A percentile compares a stretch with the other conserved stretches of the same genome.
These are phyloP conservation scores for Populus hybrid DNA, from an alignment of 441 rosid species.

Conservation along the genomic window DNA sequence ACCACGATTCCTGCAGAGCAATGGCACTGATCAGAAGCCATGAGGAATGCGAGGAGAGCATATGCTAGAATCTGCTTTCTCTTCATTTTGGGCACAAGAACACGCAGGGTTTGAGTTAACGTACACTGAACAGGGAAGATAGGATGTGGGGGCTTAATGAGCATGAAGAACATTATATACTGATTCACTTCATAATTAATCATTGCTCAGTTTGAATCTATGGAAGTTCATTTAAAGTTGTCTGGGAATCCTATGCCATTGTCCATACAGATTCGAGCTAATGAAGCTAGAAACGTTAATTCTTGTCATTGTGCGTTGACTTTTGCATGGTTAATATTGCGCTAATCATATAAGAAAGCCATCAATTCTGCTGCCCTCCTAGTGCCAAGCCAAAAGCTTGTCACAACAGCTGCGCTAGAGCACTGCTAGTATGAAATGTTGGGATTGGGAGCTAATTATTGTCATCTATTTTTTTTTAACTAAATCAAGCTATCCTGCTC, in stretches of 20 bases:
- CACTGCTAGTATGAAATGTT: not conserved
- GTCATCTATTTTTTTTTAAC: too few species aligned
- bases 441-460: not conserved
- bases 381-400: not conserved
- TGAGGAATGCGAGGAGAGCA: slow-evolving; percentile 11
- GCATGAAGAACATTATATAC: slow-evolving; percentile 3
- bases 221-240: not conserved
- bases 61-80: slow-evolving; percentile 6
- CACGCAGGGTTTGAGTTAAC: not conserved
- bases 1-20: not conserved
- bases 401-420: not conserved
- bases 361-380: not conserved
- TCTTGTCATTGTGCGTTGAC: slow-evolving; percentile 12
- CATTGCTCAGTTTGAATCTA: slow-evolving; percentile 3
- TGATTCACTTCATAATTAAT: not conserved
- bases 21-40: slow-evolving; percentile 14
- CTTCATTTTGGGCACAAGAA: slow-evolving; percentile 16
- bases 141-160: too few species aligned
- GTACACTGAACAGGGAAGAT: too few species aligned
- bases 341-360: not conserved
- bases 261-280: not conserved
- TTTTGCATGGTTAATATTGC: not conserved
- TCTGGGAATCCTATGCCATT: slow-evolving; percentile 12
- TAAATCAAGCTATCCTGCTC: not conserved
- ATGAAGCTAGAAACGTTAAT: not conserved